These are phyloP conservation scores for Proteromonas lacertae DNA, from an alignment of 352 stramenopile genomes.

Conservation along the genomic window DNA sequence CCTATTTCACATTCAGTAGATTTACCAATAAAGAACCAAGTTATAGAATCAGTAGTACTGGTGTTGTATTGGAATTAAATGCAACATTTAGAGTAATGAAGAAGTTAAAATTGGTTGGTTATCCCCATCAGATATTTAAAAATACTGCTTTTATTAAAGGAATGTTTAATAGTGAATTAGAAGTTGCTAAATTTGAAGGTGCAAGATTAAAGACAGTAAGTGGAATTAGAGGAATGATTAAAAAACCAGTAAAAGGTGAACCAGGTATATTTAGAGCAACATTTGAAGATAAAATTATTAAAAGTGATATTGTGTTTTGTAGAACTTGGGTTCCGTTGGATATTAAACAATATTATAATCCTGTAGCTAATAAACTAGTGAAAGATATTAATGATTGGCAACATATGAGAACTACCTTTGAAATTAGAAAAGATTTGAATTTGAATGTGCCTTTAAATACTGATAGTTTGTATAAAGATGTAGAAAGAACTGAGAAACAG, in stretches of 20 bases:
- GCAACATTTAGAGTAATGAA: slow-evolving; percentile 91
- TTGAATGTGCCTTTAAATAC: slow-evolving; percentile 44
- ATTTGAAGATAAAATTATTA: slow-evolving; percentile 82
- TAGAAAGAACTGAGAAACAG: slow-evolving; percentile 49
- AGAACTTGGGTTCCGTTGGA: too few species aligned
- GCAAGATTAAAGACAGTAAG: slow-evolving; percentile 84
- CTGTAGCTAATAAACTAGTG: too few species aligned
- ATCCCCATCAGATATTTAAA: slow-evolving; percentile 84
- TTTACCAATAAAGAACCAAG: slow-evolving; percentile 14
- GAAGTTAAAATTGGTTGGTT: slow-evolving; percentile 97
- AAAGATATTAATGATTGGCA: not conserved
- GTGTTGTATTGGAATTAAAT: slow-evolving; percentile 80
- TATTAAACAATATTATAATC: too few species aligned
- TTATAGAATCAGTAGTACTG: slow-evolving; percentile 85
- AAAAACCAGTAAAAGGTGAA: slow-evolving; percentile 50
- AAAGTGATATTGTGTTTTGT: not conserved
- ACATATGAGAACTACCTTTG: slow-evolving; percentile 80
- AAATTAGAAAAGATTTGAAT: slow-evolving; percentile 66
- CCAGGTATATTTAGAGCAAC: slow-evolving; percentile 80
- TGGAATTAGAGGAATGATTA: slow-evolving; percentile 84
- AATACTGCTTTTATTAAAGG: slow-evolving; percentile 92
- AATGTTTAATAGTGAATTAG: slow-evolving; percentile 65
- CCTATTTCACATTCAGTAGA: slow-evolving; percentile 77
- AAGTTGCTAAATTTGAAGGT: slow-evolving; percentile 68
- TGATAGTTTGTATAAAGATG: slow-evolving; percentile 91